phyloP scores from a whole-genome alignment of 2,329 filamentous ascomycete genomes.

The Fusarium vanettenii region DNA sequence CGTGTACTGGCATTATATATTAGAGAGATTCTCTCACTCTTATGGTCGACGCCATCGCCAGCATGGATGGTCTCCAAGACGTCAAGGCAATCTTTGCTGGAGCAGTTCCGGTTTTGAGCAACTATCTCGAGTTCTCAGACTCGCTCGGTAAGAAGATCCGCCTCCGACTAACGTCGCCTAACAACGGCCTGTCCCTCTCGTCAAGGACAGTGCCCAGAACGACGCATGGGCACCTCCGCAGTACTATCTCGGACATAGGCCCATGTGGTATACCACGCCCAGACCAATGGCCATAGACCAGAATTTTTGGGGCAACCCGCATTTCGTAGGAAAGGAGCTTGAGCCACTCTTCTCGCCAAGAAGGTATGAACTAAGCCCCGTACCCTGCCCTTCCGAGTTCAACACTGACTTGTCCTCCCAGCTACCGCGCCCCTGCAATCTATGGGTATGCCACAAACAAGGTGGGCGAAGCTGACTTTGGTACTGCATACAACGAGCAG shows the following conservation, averaged over 20 bases:
- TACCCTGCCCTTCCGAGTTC: not conserved
- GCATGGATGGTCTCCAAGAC: not conserved
- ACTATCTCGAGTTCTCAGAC: not conserved
- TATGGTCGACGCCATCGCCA: not conserved
- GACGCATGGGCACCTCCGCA: not conserved
- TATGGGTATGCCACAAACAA: slow-evolving; percentile 1
- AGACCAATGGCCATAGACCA: not conserved
- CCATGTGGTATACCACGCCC: not conserved
- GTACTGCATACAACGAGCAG: not conserved
- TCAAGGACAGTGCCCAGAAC: not conserved
- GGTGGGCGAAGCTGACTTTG: not conserved
- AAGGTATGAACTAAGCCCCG: not conserved
- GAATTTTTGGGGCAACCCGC: not conserved
- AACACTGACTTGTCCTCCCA: not conserved
- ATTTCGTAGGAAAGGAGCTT: not conserved
- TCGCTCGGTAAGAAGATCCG: not conserved
- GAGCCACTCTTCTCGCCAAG: not conserved
- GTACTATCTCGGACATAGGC: not conserved
- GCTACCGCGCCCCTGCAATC: slow-evolving; percentile 10
- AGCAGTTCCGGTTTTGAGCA: not conserved
- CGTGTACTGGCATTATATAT: too few relatives aligned
- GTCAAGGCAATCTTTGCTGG: not conserved
- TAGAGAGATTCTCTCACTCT: not conserved
- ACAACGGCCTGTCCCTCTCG: not conserved
- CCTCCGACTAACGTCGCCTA: not conserved